Evolutionary conservation across 495 filamentous ascomycete species (phyloP), one percentile per base, ranked within the genome.

Genomic region (Cercophora sp.): DNA sequence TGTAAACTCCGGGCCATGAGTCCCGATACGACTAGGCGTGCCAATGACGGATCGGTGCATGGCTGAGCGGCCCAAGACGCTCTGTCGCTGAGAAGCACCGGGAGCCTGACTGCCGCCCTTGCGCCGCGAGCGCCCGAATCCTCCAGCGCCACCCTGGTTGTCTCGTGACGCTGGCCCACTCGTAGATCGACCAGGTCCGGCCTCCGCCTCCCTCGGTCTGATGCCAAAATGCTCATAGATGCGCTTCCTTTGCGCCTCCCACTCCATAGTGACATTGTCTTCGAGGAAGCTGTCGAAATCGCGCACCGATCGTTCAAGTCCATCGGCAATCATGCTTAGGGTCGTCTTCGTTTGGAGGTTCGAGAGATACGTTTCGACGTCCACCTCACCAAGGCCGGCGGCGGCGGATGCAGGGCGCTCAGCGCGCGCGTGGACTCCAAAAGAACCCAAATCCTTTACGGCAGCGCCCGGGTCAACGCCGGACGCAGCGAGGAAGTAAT

Each of bases 221-320:
- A 99, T 85, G 6, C 93, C 93, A 65, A 99, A 97, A 64, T 99
- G 93, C 60, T 96, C 83, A 65, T 96, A 96, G 46, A 97, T 96
- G 47, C 84, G 83, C 63, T 85, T 87, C 31, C 91, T 85, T 70
- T 97, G 93, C 5, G 85, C 83, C 49, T 97, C 90, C 92, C 92
- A 97, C 66, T 96, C 88, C 75, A 93, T 85, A 6, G 89, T 88
- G 5, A 96, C 85, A 62, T 93, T 92, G 57, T 95, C 91, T 64
- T 96, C 93, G 37, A 99, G 71, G 66, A 94, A 96, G 32, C 78
- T 67, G 63, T 99, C 90, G 57, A 99, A 97, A 62, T 96, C 92
- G 15, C 82, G 83, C 34, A 89, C 84, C 11, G 90, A 89, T 49
- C 91, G 83, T 58, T 90, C 82, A 55, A 96, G 77, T 18, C 90